Evolutionary conservation across 2,329 filamentous ascomycete genomes (phyloP).

Genomic region (Ceratocystis cacaofunesta): DNA sequence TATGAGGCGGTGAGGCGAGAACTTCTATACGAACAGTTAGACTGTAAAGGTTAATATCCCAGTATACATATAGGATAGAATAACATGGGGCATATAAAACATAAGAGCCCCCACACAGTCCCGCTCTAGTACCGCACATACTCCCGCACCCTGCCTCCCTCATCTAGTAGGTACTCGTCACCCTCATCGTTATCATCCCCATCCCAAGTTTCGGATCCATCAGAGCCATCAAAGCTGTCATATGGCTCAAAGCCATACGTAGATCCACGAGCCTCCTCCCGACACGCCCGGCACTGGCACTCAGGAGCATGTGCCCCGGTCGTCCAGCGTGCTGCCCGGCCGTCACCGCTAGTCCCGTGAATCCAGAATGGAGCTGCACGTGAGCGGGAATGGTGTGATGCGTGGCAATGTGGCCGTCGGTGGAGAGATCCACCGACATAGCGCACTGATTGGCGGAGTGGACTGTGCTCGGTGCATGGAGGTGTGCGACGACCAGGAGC

Average conservation of each 20-base stretch:
- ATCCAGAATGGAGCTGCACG: too few species aligned
- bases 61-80: too few species aligned
- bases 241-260: not conserved
- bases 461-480: not conserved
- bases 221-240: not conserved
- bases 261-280: not conserved
- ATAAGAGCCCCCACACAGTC: too few species aligned
- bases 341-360: too few species aligned
- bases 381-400: too few species aligned
- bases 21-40: not conserved
- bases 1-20: not conserved
- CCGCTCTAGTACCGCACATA: not conserved
- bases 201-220: not conserved
- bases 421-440: not conserved
- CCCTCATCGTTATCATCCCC: not conserved
- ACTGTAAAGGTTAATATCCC: too few species aligned
- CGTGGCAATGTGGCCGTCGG: not conserved
- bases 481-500: not conserved
- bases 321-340: too few species aligned
- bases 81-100: too few species aligned
- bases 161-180: constrained; percentile 4
- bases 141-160: not conserved
- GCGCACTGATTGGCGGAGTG: not conserved
- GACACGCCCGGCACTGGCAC: not conserved
- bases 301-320: not conserved